Evolutionary conservation across 2,329 filamentous ascomycete species (phyloP), one percentile per base, ranked within the genome.

Genomic region (Talaromyces sp.): DNA sequence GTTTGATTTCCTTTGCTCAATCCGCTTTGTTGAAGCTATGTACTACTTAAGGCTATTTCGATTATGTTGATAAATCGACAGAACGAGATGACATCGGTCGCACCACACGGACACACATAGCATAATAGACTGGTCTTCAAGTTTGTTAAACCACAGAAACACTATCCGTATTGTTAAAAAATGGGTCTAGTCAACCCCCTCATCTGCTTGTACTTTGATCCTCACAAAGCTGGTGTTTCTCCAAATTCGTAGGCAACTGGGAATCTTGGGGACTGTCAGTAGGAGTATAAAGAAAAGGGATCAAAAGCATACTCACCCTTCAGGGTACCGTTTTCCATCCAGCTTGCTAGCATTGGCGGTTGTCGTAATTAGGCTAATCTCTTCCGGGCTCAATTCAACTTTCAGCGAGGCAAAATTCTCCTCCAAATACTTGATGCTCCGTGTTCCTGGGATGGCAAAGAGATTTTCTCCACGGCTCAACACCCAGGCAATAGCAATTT

Each of bases 401-500:
- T 58, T 21, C 24, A 38, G 35, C 4, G 32, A 49, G 24, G 49
- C 55, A 43, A 58, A 54, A 6, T 61, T 61, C 38, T 61, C 59
- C 10, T 61, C 59, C n/a, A 58, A 52, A 31, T 61, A 61, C 41
- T 61, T 61, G 55, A 58, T 55, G 31, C 31, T 57, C 17, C 59
- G 56, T 24, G 59, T 61, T 21, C 59, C 59, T 4, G 59, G 59
- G 26, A 61, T 57, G 4, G 55, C 55, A 50, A 61, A 38, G 8
- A 61, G 19, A 11, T 57, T 29, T 3, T 57, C 55, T 3, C 55
- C 59, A n/a, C 59, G 59, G 51, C 49, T 58, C 55, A 61, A 26
- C 5, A 83, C 71, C 82, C 82, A 84, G 14, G 73, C 76, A 32
- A 83, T 69, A 0, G 77, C 81, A 49, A 83, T 69, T 68, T 84